A percentile compares a stretch with the other conserved stretches of the same genome.
These are phyloP conservation scores for Geranium incanum DNA, from an alignment of 441 rosid genomes.

Conservation along the genomic window DNA sequence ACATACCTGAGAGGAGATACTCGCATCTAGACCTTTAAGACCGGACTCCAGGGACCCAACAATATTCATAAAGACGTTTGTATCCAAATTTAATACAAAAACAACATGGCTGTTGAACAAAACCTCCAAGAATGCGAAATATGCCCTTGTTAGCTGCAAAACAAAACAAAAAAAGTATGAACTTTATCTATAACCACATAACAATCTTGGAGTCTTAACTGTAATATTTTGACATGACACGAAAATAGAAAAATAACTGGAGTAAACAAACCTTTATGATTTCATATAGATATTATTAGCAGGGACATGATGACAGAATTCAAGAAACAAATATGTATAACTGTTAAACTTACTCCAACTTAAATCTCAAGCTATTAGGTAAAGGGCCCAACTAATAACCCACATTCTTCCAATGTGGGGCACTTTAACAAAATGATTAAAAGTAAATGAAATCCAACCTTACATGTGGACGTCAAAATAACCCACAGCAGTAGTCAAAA, in stretches of 20 bases:
- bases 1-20: constrained; percentile 86
- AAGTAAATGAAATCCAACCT: not conserved
- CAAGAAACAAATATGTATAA: not conserved
- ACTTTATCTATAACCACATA: not conserved
- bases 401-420: too few species aligned
- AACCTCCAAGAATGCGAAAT: constrained; percentile 90
- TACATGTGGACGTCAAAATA: not conserved
- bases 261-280: not conserved
- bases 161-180: not conserved
- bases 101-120: constrained; percentile 67
- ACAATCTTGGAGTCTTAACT: not conserved
- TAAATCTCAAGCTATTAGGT: too few species aligned
- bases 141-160: constrained; percentile 85
- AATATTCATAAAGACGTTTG: constrained; percentile 81
- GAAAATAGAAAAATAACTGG: constrained; percentile 15
- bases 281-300: not conserved
- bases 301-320: not conserved
- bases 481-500: not conserved
- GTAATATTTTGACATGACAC: not conserved
- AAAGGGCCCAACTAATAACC: too few species aligned
- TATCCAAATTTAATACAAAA: constrained; percentile 70
- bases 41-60: constrained; percentile 96
- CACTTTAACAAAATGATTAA: not conserved
- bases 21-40: constrained; percentile 78
- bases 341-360: too few species aligned